A percentile compares a stretch with the other conserved stretches of the same genome.
These are phyloP conservation scores for Mortierella sp. DNA, from an alignment of 371 early-diverging fungal species.

Conservation along the genomic window DNA sequence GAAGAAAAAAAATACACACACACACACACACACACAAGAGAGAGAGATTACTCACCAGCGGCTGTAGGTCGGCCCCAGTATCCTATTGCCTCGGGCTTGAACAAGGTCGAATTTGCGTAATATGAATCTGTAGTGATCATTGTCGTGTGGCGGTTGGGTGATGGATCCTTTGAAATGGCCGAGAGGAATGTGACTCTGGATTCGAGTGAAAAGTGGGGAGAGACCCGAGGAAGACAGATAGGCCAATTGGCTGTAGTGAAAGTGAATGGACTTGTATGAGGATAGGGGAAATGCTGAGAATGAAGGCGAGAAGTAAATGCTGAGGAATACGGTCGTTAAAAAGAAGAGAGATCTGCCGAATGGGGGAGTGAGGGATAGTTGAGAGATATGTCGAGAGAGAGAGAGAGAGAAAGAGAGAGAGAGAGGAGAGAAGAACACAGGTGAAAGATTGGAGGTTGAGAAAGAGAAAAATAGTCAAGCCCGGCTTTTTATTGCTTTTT, in stretches of 20 bases:
- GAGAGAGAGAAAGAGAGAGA: too few relatives aligned
- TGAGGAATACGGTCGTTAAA: too few relatives aligned
- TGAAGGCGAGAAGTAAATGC: too few relatives aligned
- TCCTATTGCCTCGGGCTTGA: conserved; percentile 1
- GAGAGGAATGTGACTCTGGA: background rate
- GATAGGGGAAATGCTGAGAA: background rate
- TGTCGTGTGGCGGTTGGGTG: background rate
- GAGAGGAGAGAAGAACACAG: too few relatives aligned
- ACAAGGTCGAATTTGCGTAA: conserved; percentile 17
- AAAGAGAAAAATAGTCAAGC: too few relatives aligned
- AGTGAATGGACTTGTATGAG: background rate
- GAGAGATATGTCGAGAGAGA: too few relatives aligned
- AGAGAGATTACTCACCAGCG: conserved; percentile 23
- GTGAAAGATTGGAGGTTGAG: too few relatives aligned
- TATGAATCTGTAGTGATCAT: conserved; percentile 33
- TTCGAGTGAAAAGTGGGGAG: background rate
- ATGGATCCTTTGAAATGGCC: background rate
- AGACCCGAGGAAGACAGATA: background rate
- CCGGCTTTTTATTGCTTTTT: too few relatives aligned
- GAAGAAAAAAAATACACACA: background rate
- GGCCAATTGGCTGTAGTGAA: background rate
- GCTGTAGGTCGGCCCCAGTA: conserved; percentile 47
- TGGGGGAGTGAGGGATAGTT: too few relatives aligned
- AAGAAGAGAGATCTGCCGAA: too few relatives aligned
- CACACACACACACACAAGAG: background rate